Evolutionary conservation across 31 red algal genomes (phyloP), one percentile per base, ranked within the genome.

Genomic region (Asparagopsis taxiformis): DNA sequence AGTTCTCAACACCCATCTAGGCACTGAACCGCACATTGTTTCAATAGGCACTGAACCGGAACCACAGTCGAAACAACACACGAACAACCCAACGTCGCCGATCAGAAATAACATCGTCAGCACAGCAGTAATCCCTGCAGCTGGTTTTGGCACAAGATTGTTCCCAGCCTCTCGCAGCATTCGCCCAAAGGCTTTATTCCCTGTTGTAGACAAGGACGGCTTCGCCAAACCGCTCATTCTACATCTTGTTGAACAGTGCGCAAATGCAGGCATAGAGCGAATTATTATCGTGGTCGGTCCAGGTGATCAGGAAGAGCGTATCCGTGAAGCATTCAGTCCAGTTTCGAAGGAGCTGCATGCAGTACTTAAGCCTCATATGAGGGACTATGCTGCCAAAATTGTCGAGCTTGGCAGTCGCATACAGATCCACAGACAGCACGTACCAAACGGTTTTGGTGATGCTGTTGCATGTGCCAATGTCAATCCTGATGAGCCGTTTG

Each of bases 171-270:
- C 82, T 3, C 71, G 60, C 17, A 74, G 49, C 29, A 74, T 86
- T 43, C 43, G 70, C 31, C 82, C 82, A 46, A 86, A 86, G 54
- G 59, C 61, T 31, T 49, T 86, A 6, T 59, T 86, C 30, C 82
- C 82, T 6, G 69, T 86, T 51, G 32, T 86, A 23, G 82, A 75
- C 64, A 41, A 28, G 2, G 82, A 86, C 70, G 82, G 82, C 16
- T 76, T 86, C 51, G 82, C 63, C 10, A 86, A 86, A 35, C 82
- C 82, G 21, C 23, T 86, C 3, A 59, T 86, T 10, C 44, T 86
- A n/a, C 48, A 86, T 55, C 57, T 86, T 1, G 46, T 76, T n/a
- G 82, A 86, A 38, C 82, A 76, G 53, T 73, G 68, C 39, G 59
- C 62, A 1, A 16, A 36, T 26, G 82, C 70, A 3, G 35, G 51